Conservation (phyloP, 2,329 filamentous ascomycete species). For the Talaromyces sp. region DNA sequence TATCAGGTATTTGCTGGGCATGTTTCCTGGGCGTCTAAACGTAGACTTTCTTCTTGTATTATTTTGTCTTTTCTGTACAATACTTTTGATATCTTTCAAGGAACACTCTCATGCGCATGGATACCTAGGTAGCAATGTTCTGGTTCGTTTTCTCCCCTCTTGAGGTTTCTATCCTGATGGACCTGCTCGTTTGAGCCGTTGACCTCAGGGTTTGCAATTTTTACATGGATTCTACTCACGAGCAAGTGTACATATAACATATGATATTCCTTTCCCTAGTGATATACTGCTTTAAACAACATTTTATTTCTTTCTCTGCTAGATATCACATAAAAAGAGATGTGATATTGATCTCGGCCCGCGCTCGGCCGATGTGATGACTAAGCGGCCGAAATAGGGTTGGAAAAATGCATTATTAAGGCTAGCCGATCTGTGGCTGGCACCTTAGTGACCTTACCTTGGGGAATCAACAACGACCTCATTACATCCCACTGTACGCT, state of each 20-base stretch:
- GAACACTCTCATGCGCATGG: not conserved
- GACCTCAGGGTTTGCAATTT: not conserved
- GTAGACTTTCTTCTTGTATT: constrained; percentile 1
- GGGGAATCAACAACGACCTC: not conserved
- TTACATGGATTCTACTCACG: not conserved
- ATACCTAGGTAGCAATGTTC: not conserved
- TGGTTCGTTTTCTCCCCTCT: not conserved
- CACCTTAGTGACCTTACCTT: constrained; percentile 3
- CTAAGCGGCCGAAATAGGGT: constrained; percentile 9
- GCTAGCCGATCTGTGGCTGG: constrained; percentile 3
- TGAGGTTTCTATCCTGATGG: not conserved
- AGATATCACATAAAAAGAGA: not conserved
- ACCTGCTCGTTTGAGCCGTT: too few relatives aligned
- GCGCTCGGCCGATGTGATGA: constrained; percentile 3
- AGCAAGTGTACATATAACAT: not conserved
- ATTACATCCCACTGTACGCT: not conserved
- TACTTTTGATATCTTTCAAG: not conserved
- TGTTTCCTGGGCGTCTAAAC: not conserved
- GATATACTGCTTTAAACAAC: not conserved
- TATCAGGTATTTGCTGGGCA: not conserved
- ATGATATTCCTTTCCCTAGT: not conserved
- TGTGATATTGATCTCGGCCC: not conserved
- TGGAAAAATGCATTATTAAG: constrained; percentile 6
- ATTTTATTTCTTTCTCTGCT: too few relatives aligned
- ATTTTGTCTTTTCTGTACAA: not conserved